phyloP scores from a whole-genome alignment of 768 basidiomycete genomes.

The Phanerodontia chrysosporium region DNA sequence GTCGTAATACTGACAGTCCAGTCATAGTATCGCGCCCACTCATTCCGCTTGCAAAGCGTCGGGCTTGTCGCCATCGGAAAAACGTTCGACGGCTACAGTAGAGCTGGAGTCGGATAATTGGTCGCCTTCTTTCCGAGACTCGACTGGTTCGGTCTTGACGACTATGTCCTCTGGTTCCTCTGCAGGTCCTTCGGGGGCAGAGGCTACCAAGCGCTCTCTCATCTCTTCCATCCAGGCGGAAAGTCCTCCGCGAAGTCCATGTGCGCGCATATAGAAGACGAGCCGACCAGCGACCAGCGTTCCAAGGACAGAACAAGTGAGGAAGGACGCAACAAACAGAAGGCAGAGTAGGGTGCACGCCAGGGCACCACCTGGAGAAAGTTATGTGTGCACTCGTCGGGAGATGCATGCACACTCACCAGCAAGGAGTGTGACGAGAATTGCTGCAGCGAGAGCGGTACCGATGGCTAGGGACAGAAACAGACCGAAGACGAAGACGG shows the following conservation, averaged over 20 bases:
- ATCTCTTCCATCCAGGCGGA: slow-evolving; percentile 12
- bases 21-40: no score
- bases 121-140: background rate
- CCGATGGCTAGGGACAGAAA: slow-evolving; percentile 16
- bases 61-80: background rate
- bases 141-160: no score
- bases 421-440: slow-evolving; percentile 11
- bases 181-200: background rate
- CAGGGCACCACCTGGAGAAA: slow-evolving; percentile 13
- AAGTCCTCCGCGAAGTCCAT: slow-evolving; percentile 12
- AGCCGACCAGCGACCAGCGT: slow-evolving; percentile 12
- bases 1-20: no score
- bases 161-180: background rate
- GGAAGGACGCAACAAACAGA: slow-evolving; percentile 14
- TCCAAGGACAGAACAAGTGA: slow-evolving; percentile 12
- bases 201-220: background rate
- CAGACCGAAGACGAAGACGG: slow-evolving; percentile 18
- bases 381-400: background rate
- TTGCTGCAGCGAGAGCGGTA: slow-evolving; percentile 9
- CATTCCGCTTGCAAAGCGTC: background rate
- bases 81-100: background rate
- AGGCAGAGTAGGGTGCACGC: slow-evolving; percentile 16
- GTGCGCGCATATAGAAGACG: slow-evolving; percentile 10
- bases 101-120: background rate
- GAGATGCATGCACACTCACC: slow-evolving; percentile 6